phyloP scores from a whole-genome alignment of 2,329 filamentous ascomycete species.

The Stagonosporopsis rhizophila region DNA sequence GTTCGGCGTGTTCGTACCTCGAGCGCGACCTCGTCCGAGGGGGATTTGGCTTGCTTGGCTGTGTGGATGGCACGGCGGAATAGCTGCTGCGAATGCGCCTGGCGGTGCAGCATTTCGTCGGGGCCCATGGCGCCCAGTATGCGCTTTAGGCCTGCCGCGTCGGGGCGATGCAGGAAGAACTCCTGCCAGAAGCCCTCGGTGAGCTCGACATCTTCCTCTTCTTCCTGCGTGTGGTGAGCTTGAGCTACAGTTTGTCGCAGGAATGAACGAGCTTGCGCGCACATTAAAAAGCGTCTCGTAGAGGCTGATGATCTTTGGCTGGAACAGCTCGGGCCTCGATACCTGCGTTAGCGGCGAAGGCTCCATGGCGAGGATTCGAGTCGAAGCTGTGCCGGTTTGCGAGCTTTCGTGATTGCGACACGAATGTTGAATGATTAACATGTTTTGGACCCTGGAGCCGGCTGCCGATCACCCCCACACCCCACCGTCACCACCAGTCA shows the following conservation, averaged over 20 bases:
- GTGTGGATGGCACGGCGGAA: conserved; percentile 76
- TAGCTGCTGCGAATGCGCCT: conserved; percentile 77
- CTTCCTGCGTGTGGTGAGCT: conserved; percentile 50
- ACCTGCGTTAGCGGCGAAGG: conserved; percentile 93
- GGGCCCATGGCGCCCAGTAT: conserved; percentile 75
- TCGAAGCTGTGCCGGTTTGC: not conserved
- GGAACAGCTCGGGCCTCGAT: conserved; percentile 85
- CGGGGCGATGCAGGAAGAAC: conserved; percentile 89
- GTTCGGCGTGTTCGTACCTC: conserved; percentile 68
- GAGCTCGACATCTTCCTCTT: conserved; percentile 69
- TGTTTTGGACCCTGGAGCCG: conserved; percentile 18
- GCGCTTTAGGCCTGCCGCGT: conserved; percentile 70
- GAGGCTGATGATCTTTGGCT: conserved; percentile 90
- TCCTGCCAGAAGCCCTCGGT: conserved; percentile 95
- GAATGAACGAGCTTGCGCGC: conserved; percentile 22
- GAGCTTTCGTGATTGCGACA: conserved; percentile 10
- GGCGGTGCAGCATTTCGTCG: conserved; percentile 76
- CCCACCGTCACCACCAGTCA: conserved; percentile 13
- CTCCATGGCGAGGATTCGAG: conserved; percentile 66
- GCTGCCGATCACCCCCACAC: conserved; percentile 17
- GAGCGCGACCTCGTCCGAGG: conserved; percentile 78
- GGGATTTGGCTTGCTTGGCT: conserved; percentile 66
- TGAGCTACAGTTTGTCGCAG: conserved; percentile 27
- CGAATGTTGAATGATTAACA: conserved; percentile 5
- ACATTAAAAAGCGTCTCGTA: conserved; percentile 82